Conservation (phyloP, 1,284 basidiomycete genomes). For the Naganishia sp. region DNA sequence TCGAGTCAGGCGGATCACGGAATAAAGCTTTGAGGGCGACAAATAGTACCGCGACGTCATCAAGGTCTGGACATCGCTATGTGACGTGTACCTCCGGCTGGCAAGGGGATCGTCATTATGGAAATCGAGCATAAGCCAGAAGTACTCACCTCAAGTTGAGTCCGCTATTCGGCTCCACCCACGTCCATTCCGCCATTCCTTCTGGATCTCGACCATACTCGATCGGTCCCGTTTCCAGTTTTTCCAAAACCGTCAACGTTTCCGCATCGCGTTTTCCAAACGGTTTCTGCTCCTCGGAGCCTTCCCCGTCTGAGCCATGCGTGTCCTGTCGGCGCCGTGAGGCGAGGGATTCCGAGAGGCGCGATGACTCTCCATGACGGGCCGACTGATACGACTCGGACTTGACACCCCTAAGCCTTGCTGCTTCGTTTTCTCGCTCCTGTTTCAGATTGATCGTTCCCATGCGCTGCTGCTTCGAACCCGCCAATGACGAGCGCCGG, state of each 20-base stretch:
- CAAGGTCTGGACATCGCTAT: slow-evolving; percentile 78
- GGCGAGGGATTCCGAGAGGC: slow-evolving; percentile 3
- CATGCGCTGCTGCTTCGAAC: background rate
- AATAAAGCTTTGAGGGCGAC: slow-evolving; percentile 83
- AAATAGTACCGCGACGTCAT: slow-evolving; percentile 81
- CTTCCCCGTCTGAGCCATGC: background rate
- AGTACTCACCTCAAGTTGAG: slow-evolving; percentile 73
- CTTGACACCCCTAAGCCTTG: background rate
- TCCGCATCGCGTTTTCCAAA: slow-evolving; percentile 49
- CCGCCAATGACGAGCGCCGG: background rate
- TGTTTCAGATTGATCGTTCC: background rate
- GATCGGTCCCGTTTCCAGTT: slow-evolving; percentile 71
- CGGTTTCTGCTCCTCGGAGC: background rate
- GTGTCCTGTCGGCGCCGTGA: background rate
- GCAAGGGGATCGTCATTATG: background rate
- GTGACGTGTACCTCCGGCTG: slow-evolving; percentile 71
- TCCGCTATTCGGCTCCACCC: slow-evolving; percentile 81
- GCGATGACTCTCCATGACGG: background rate
- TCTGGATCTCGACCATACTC: slow-evolving; percentile 58
- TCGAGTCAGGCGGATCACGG: slow-evolving; percentile 70
- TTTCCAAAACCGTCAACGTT: slow-evolving; percentile 69
- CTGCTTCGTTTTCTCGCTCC: background rate
- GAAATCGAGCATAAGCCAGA: slow-evolving; percentile 20
- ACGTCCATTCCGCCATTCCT: slow-evolving; percentile 61
- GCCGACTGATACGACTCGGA: background rate